These are phyloP conservation scores for Trypanosoma cruzi DNA, from an alignment of 208 protist species.

Conservation along the genomic window DNA sequence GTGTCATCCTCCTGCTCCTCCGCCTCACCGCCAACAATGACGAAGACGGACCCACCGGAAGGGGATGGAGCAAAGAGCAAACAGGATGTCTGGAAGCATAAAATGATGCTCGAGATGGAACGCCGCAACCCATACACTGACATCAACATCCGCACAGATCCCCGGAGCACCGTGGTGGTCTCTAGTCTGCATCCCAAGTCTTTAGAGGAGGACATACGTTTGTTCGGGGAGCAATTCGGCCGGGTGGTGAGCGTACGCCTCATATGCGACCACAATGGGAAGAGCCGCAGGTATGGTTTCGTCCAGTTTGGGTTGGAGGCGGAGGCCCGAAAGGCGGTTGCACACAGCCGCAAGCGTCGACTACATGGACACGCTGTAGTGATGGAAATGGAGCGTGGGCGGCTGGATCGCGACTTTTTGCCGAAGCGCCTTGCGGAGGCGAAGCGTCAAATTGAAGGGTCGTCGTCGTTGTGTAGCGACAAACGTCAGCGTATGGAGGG, in stretches of 20 bases:
- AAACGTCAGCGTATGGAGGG: conserved; percentile 3
- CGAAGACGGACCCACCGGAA: neutral
- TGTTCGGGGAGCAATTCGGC: conserved; percentile 87
- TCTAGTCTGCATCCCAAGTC: conserved; percentile 63
- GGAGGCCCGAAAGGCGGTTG: conserved; percentile 65
- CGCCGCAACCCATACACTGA: conserved; percentile 60
- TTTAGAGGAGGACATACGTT: conserved; percentile 76
- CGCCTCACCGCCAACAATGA: conserved; percentile 15
- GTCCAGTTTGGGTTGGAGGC: conserved; percentile 74
- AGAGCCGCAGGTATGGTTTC: conserved; percentile 81
- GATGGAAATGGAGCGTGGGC: conserved; percentile 74
- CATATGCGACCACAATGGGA: conserved; percentile 47
- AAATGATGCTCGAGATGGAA: conserved; percentile 33
- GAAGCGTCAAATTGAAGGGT: neutral
- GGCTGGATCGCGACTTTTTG: conserved; percentile 60
- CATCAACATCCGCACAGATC: conserved; percentile 65
- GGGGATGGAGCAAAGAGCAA: neutral
- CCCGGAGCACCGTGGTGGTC: conserved; percentile 66
- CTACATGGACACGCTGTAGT: conserved; percentile 65
- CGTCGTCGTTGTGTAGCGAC: neutral
- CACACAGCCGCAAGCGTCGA: conserved; percentile 50
- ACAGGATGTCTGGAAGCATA: conserved; percentile 13
- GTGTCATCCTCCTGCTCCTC: neutral
- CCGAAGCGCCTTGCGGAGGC: conserved; percentile 56
- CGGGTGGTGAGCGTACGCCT: conserved; percentile 68